Evolutionary conservation across 129 eudicot genomes (phyloP).

Genomic region (Rutidosis leptorrhynchoides): DNA sequence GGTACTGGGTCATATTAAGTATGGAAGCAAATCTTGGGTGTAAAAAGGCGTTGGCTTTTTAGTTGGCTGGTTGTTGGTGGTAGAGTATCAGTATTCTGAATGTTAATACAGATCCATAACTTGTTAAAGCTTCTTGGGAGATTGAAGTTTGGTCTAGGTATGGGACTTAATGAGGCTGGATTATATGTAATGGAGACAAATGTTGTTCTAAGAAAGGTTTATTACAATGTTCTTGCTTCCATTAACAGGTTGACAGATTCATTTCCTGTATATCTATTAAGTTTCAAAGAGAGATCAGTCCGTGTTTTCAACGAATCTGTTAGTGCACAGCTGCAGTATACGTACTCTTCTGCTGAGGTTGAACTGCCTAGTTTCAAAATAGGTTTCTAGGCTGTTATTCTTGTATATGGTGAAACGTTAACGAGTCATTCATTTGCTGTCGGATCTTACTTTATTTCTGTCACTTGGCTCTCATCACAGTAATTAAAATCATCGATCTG

Average conservation of each 20-base stretch:
- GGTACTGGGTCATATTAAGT: background rate
- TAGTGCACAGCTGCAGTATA: slow-evolving; percentile 5
- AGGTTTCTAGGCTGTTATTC: slow-evolving; percentile 24
- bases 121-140: slow-evolving; percentile 19
- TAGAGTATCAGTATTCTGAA: background rate
- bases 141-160: background rate
- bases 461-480: slow-evolving; percentile 2
- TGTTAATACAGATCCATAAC: background rate
- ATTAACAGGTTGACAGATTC: slow-evolving; percentile 5
- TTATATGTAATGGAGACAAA: too few species aligned
- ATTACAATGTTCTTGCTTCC: background rate
- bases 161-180: background rate
- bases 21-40: background rate
- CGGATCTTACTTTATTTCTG: slow-evolving; percentile 4
- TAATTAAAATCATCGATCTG: slow-evolving; percentile 1
- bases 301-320: slow-evolving; percentile 20
- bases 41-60: background rate
- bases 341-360: background rate
- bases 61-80: background rate
- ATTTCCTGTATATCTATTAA: background rate
- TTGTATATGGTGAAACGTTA: slow-evolving; percentile 25
- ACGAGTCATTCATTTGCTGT: slow-evolving; percentile 13
- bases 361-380: slow-evolving; percentile 12
- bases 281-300: slow-evolving; percentile 10
- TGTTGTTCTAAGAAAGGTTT: slow-evolving; percentile 8